These are phyloP conservation scores for Umbilicus rupestris DNA, from an alignment of 164 flowering plant species.

Conservation along the genomic window DNA sequence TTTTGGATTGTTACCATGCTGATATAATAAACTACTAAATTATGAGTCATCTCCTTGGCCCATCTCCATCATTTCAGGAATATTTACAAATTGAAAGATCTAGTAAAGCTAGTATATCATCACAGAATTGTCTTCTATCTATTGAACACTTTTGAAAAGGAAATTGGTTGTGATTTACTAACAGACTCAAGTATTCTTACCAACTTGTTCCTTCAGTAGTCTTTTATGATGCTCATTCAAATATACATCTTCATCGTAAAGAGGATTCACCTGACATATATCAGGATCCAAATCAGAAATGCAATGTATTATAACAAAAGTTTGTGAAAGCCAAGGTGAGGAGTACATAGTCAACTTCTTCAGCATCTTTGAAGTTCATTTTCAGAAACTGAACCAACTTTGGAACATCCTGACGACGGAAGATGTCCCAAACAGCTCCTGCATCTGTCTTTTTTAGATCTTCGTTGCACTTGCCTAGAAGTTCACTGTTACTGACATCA, in stretches of 20 bases:
- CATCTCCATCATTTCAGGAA: neutral
- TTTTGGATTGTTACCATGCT: neutral
- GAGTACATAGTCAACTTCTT: constrained; percentile 16
- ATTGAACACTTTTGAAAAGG: neutral
- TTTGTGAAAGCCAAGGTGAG: constrained; percentile 33
- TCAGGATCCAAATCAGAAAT: constrained; percentile 4
- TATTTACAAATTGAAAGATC: neutral
- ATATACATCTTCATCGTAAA: constrained; percentile 43
- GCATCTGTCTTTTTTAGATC: constrained; percentile 21
- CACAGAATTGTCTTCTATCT: neutral
- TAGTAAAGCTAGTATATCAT: neutral
- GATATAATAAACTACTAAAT: neutral
- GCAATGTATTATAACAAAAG: neutral
- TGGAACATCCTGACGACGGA: constrained; percentile 73
- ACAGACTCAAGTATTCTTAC: constrained; percentile 28
- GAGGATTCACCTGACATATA: constrained; percentile 36
- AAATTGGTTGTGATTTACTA: neutral
- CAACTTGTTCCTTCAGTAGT: constrained; percentile 63
- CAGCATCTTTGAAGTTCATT: constrained; percentile 40
- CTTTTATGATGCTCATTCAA: constrained; percentile 50
- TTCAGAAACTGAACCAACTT: constrained; percentile 56
- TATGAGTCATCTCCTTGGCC: neutral
- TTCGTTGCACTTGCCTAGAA: constrained; percentile 14
- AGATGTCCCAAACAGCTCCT: constrained; percentile 81
- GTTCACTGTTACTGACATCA: constrained; percentile 20